Base-by-base conservation (phyloP, 2,329 filamentous ascomycete species). In the Fusarium multiceps region DNA sequence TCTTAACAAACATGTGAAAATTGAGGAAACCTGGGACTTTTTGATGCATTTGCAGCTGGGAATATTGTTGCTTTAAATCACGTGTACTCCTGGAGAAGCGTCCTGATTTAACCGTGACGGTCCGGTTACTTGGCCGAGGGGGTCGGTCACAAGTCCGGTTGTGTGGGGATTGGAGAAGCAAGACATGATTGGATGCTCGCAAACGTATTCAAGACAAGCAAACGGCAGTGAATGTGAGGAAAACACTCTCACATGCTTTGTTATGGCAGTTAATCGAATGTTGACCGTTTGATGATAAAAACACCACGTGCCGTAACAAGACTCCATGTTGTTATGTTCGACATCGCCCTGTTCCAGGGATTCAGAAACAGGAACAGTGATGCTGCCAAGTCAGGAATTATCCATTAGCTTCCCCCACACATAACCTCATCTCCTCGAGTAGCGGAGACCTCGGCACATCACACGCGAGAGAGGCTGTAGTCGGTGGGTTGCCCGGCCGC, bases 381-480 rank as follows among this genome's bases (percentile, higher is more conserved):
- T 27, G 30, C 25, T 53, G 55, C 47, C 47, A 57, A 63, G 53
- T 46, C 50, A 46, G 45, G 51, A 37, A 58, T 59, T 21, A 49
- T 50, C 20, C 40, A 54, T 45, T 32, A 46, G 32, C 49, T 48
- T 59, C 34, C 69, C 72, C 73, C 71, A 71, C 51, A 70, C 56
- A 53, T 37, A 62, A 58, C 37, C 32, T 63, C 60, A 63, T 63
- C 48, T 57, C 47, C 55, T 55, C 53, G 34, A 55, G 40, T 55
- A 42, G 72, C 69, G 73, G 73, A 70, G 72, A 74, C 73, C 73
- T 75, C 73, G 73, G 73, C 68, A 74, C 68, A 64, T 64, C 50
- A 60, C 30, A 66, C 30, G 48, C 50, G 54, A 69, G 59, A 55
- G 61, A 57, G 61, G 55, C 23, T 55, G 56, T 64, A 43, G 47